Conservation (phyloP, 495 filamentous ascomycete genomes). For the Filosporella fistucella region DNA sequence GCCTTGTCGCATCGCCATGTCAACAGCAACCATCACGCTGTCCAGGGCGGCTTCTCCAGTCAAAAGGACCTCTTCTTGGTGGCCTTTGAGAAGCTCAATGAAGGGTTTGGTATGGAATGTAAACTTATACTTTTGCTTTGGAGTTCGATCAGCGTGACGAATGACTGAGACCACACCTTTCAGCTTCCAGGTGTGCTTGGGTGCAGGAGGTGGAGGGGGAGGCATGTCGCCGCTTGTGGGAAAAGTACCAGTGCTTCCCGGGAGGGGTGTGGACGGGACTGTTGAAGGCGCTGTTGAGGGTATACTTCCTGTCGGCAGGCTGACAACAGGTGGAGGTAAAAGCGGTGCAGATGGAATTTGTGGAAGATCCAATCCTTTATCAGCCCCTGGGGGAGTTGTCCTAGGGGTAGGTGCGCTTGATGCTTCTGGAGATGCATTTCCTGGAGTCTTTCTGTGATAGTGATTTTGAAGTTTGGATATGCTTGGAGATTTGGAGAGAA, state of each 20-base stretch:
- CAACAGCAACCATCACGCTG: conserved; percentile 82
- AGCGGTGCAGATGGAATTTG: conserved; percentile 10
- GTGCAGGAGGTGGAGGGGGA: conserved; percentile 68
- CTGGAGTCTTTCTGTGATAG: conserved; percentile 15
- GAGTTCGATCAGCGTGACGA: conserved; percentile 91
- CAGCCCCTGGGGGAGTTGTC: conserved; percentile 37
- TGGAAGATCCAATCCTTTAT: conserved; percentile 33
- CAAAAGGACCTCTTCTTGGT: conserved; percentile 93
- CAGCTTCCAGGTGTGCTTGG: conserved; percentile 94
- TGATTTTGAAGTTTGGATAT: conserved; percentile 53
- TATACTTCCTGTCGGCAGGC: conserved; percentile 26
- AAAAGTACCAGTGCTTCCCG: conserved; percentile 17
- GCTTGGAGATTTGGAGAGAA: conserved; percentile 62
- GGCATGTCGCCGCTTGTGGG: conserved; percentile 30
- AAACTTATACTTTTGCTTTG: conserved; percentile 99
- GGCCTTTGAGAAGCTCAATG: conserved; percentile 86
- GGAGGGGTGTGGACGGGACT: conserved; percentile 35
- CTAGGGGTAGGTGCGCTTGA: conserved; percentile 38
- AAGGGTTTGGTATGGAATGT: conserved; percentile 97
- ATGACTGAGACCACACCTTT: conserved; percentile 99
- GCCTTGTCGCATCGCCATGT: conserved; percentile 66
- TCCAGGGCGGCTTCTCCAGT: conserved; percentile 87
- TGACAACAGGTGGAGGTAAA: conserved; percentile 17
- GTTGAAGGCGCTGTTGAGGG: conserved; percentile 38
- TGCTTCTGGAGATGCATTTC: conserved; percentile 30